These are phyloP conservation scores for Entomophthora muscae DNA, from an alignment of 371 early-diverging fungal genomes.

Conservation along the genomic window DNA sequence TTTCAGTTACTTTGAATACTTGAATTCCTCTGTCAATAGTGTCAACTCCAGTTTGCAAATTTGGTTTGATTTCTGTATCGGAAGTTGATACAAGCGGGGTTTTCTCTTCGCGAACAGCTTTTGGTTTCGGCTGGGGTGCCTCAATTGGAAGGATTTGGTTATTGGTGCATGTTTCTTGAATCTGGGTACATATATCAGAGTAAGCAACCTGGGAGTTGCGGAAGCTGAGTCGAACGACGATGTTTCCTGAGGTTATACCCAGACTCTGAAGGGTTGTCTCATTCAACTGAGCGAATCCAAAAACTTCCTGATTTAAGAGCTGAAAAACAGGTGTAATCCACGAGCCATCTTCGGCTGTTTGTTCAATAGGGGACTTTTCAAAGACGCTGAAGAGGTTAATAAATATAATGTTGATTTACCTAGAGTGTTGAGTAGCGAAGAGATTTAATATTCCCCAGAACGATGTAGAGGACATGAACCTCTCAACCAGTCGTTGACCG, in stretches of 20 bases:
- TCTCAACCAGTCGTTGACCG: background rate
- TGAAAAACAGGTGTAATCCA: background rate
- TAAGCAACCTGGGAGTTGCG: background rate
- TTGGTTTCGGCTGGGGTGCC: background rate
- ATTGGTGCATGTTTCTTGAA: background rate
- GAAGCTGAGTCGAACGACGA: background rate
- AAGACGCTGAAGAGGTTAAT: background rate
- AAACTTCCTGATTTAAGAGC: background rate
- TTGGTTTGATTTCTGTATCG: no score
- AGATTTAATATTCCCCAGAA: background rate
- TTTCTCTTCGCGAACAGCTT: background rate
- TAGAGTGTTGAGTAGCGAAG: background rate
- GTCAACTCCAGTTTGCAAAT: background rate
- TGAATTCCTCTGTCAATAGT: background rate
- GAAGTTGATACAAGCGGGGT: background rate
- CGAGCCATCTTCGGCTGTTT: background rate
- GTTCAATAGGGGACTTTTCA: background rate
- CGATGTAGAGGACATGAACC: background rate
- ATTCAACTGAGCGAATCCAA: background rate
- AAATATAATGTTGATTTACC: background rate
- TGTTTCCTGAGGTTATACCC: background rate
- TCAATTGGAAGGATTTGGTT: background rate
- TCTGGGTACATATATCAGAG: background rate
- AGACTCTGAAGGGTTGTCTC: background rate
- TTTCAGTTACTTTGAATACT: background rate